Base-by-base conservation (phyloP, 2,329 filamentous ascomycete species). In the Drechslerella coelobrocha region DNA sequence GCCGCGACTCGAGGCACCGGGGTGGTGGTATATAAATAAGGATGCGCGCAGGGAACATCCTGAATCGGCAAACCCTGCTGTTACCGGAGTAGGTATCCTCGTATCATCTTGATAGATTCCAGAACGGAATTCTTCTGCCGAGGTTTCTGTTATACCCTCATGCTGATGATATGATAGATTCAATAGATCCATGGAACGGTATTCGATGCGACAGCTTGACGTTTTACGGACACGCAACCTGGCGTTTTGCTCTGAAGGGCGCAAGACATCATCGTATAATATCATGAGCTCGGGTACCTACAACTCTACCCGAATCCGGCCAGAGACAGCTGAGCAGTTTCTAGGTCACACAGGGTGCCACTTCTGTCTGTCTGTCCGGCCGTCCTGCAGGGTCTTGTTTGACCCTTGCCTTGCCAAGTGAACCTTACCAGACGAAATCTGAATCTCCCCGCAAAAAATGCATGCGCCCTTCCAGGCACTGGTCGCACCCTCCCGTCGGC, bases 401-500 rank as follows among this genome's bases (percentile, higher is more conserved):
- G 54, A 27, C 43, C 54, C 34, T 54, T 47, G 24, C 57, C 56
- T 23, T 61, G 65, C 65, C 55, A 62, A 57, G 45, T 51, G 61
- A 52, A 47, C 57, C 24, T 47, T 48, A 14, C n/a, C 10, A 19
- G 51, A 27, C 47, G 7, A 17, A 23, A 12, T 19, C 27, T 45
- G 34, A 62, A 69, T 61, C 52, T 57, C 57, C 56, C 65, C 65
- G 51, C 56, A 52, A 69, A 56, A 51, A 61, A 34, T 14, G 23
- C 43, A 21, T 9, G 7, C 37, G 19, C 5, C n/a, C 14, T 5
- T 10, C 34, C 34, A 39, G 34, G 34, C 34, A 39, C 29, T n/a
- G n/a, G n/a, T n/a, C n/a, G n/a, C n/a, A n/a, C 6, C 29, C 29
- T 34, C 29, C 29, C 29, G 29, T n/a, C 34, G 34, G 12, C 34